These are phyloP conservation scores for Epichloe aotearoae DNA, from an alignment of 2,329 filamentous ascomycete genomes.

Conservation along the genomic window DNA sequence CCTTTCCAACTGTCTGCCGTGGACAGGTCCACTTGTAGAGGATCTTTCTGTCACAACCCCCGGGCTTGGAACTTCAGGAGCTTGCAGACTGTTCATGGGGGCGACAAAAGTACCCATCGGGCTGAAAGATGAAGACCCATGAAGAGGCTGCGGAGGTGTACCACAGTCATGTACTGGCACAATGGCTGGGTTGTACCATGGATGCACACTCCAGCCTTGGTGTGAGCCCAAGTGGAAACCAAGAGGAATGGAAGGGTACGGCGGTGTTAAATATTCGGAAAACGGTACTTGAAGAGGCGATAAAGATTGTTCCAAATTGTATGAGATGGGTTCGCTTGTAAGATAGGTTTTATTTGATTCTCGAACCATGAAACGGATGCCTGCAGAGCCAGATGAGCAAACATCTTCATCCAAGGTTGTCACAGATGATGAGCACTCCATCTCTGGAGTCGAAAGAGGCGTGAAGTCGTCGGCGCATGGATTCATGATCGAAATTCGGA, in stretches of 20 bases:
- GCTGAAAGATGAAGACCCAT: background rate
- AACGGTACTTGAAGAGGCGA: background rate
- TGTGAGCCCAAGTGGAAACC: background rate
- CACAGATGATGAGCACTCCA: background rate
- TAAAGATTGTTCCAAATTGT: background rate
- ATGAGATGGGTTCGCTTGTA: background rate
- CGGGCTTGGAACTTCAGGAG: background rate
- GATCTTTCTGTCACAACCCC: background rate
- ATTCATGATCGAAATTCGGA: background rate
- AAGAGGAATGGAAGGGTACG: background rate
- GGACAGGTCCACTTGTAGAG: background rate
- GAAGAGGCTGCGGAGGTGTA: constrained; percentile 2
- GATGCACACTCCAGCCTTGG: constrained; percentile 2
- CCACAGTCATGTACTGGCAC: constrained; percentile 3
- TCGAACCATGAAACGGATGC: background rate
- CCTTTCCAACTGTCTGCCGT: background rate
- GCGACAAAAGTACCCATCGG: background rate
- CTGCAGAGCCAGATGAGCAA: background rate
- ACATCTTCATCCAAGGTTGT: background rate
- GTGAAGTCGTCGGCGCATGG: constrained; percentile 4
- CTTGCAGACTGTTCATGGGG: background rate
- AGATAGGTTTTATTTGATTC: background rate
- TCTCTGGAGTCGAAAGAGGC: constrained; percentile 1
- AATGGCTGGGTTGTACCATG: constrained; percentile 3
- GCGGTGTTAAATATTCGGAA: background rate